Evolutionary conservation across 2,329 filamentous ascomycete species (phyloP), one percentile per base, ranked within the genome.

Genomic region (Fusarium agapanthi): DNA sequence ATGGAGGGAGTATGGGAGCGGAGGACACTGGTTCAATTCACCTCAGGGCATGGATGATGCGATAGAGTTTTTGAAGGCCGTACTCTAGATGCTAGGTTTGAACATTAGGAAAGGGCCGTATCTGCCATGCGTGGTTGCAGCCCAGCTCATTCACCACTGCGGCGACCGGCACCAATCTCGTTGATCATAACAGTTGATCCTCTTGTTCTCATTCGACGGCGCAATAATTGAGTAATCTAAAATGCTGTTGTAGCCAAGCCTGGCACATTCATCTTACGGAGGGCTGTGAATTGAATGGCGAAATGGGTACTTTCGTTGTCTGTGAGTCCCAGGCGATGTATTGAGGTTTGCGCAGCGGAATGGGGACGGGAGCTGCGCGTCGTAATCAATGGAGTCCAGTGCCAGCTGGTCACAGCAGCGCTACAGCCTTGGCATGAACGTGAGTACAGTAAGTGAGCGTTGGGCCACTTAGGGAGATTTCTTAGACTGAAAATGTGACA

Each of bases 1-100:
- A 8, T 86, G 83, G 83, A 83, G 74, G 48, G 81, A 84, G 69
- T 87, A 87, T 66, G 66, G 75, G 5, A 72, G 77, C 28, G 84
- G 85, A 16, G 83, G 82, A 0, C 84, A 87, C 65, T 86, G 84
- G 84, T 79, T 86, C 44, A 82, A 86, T 59, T 80, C 82, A 28
- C 84, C 84, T 0, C 50, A 76, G 4, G 85, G 85, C 0, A 80
- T 86, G 30, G 83, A 86, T 65, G 84, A 86, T 68, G 80, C 79
- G 2, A 75, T 81, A 14, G 67, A 67, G 3, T 85, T 84, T 64
- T 43, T 85, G 26, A 69, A 22, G 5, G 22, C 58, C 28, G 45
- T 61, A 9, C 26, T 61, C 35, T 53, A 61, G 22, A 45, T n/a
- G 11, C 7, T 30, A 44, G 34, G 38, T 32, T 26, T 32, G 18